Evolutionary conservation across 805 yeast genomes (phyloP).

Genomic region (Saccharomycopsis fibuligera): DNA sequence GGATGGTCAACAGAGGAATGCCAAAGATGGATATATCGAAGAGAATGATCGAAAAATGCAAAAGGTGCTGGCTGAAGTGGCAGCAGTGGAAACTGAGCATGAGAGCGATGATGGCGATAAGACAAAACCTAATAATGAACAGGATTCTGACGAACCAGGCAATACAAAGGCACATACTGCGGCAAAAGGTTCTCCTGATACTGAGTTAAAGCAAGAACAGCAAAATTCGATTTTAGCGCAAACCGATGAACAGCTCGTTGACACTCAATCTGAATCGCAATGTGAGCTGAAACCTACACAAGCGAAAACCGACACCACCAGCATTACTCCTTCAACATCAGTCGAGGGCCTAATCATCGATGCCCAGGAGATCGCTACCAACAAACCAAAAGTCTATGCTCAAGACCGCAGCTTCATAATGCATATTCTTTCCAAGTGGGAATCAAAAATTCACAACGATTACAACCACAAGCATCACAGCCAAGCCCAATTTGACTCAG

Average conservation of each 20-base stretch:
- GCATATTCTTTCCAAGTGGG: conserved; percentile 40
- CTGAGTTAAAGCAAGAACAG: neutral
- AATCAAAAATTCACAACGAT: conserved; percentile 29
- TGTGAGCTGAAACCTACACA: neutral
- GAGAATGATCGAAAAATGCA: neutral
- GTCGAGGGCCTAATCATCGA: conserved; percentile 28
- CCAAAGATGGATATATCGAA: neutral
- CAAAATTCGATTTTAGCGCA: neutral
- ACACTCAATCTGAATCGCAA: neutral
- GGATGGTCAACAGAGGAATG: neutral
- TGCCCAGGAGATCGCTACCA: conserved; percentile 18
- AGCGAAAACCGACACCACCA: conserved; percentile 6
- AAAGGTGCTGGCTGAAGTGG: neutral
- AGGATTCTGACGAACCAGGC: too few species aligned
- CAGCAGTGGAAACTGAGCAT: neutral
- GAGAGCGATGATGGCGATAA: neutral
- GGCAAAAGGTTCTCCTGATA: neutral
- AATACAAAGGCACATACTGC: too few species aligned
- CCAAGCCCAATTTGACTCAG: conserved; percentile 20
- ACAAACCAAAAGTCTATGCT: conserved; percentile 28
- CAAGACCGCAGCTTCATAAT: conserved; percentile 46
- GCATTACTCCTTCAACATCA: conserved; percentile 27
- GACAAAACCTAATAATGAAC: too few species aligned
- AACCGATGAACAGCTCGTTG: too few species aligned
- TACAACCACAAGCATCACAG: conserved; percentile 33